These are phyloP conservation scores for Botryotinia globosa DNA, from an alignment of 2,329 filamentous ascomycete species.

Conservation along the genomic window DNA sequence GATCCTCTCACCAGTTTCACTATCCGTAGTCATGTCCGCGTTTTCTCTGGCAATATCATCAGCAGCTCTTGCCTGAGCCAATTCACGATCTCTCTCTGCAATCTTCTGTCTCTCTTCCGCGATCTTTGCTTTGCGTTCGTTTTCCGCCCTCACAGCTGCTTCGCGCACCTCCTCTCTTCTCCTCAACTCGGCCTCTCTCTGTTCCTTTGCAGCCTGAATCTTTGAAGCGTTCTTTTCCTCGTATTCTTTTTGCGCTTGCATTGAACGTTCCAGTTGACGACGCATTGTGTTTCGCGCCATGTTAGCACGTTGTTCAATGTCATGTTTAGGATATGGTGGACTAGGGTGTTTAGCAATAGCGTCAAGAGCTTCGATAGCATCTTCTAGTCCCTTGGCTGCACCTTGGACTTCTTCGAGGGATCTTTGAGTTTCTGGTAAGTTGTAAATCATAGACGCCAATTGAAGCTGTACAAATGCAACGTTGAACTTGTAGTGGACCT, in stretches of 20 bases:
- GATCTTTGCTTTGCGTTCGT: constrained; percentile 75
- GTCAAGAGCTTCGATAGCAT: constrained; percentile 73
- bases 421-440: constrained; percentile 70
- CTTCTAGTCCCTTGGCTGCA: constrained; percentile 76
- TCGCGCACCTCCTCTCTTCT: constrained; percentile 74
- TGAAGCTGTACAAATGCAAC: constrained; percentile 97
- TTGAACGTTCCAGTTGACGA: constrained; percentile 82
- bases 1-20: constrained; percentile 76
- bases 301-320: constrained; percentile 91
- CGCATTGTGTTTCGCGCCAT: constrained; percentile 96
- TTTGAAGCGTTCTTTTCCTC: constrained; percentile 91
- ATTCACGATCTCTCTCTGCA: constrained; percentile 67
- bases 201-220: constrained; percentile 73
- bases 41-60: constrained; percentile 67
- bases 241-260: constrained; percentile 83
- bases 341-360: constrained; percentile 60
- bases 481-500: constrained; percentile 93
- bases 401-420: constrained; percentile 77
- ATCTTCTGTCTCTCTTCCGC: constrained; percentile 83
- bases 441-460: constrained; percentile 77
- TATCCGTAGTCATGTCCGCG: constrained; percentile 78
- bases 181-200: constrained; percentile 75
- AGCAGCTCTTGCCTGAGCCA: constrained; percentile 68
- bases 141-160: constrained; percentile 64
- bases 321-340: constrained; percentile 83